Conservation (phyloP, 2,329 filamentous ascomycete genomes). For the Balansia obtecta region DNA sequence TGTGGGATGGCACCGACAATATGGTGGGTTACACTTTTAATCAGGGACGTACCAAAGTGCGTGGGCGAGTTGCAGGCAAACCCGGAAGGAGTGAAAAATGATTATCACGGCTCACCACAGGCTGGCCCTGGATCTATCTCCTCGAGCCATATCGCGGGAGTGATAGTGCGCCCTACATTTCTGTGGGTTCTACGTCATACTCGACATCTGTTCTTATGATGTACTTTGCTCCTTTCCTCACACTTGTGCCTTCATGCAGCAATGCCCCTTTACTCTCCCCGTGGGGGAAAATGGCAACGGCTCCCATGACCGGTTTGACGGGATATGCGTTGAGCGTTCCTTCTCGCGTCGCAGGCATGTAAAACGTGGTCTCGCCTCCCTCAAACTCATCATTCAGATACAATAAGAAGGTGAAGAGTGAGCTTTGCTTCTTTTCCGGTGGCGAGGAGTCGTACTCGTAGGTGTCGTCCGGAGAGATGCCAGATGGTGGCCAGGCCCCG, state of each 20-base stretch:
- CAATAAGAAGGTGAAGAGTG: conserved; percentile 55
- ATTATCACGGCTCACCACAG: neutral
- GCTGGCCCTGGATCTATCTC: neutral
- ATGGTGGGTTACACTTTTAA: too few relatives aligned
- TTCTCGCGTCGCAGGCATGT: conserved; percentile 50
- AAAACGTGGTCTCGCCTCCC: conserved; percentile 60
- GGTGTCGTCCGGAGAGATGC: conserved; percentile 41
- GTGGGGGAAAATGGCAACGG: conserved; percentile 56
- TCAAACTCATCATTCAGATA: conserved; percentile 63
- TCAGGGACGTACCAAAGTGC: too few relatives aligned
- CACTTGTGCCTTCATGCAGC: conserved; percentile 59
- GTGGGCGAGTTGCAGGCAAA: too few relatives aligned
- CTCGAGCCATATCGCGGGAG: neutral
- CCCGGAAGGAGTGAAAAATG: neutral
- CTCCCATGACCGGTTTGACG: conserved; percentile 55
- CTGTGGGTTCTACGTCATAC: conserved; percentile 44
- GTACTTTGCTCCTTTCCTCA: conserved; percentile 53
- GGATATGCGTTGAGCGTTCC: conserved; percentile 58
- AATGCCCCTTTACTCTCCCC: conserved; percentile 53
- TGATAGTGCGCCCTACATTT: neutral
- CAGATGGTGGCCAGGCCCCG: conserved; percentile 61
- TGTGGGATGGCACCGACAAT: too few relatives aligned
- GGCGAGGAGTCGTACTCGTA: conserved; percentile 60
- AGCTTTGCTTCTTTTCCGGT: conserved; percentile 45
- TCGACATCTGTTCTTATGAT: conserved; percentile 61